Percentiles rank a stretch among this genome's conserved stretches.
These are phyloP conservation scores for Exophiala sp. DNA, from an alignment of 2,329 filamentous ascomycete species.

Conservation along the genomic window DNA sequence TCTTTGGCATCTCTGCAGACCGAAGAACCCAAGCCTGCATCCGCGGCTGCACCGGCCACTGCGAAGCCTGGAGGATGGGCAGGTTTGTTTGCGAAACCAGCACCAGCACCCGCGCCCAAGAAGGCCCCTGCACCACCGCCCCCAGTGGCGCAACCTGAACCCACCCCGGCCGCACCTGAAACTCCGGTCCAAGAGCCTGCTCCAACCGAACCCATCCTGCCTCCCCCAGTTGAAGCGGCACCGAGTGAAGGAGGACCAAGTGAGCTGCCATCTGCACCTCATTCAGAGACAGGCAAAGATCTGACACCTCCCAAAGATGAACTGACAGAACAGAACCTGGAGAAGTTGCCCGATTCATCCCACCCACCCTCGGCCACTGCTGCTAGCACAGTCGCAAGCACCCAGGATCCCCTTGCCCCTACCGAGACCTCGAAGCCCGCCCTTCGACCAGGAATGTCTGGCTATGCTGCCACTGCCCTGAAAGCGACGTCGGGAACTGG, in stretches of 20 bases:
- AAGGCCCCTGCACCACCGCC: slow-evolving; percentile 43
- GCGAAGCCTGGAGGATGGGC: slow-evolving; percentile 51
- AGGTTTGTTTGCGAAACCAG: slow-evolving; percentile 65
- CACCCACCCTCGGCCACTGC: slow-evolving; percentile 73
- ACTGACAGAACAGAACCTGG: slow-evolving; percentile 85
- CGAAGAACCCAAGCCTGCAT: slow-evolving; percentile 32
- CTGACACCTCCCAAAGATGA: slow-evolving; percentile 69
- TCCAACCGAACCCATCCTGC: slow-evolving; percentile 39
- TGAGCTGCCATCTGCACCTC: slow-evolving; percentile 28
- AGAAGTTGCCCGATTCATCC: slow-evolving; percentile 79
- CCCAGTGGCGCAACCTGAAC: slow-evolving; percentile 17
- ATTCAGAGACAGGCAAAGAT: slow-evolving; percentile 27
- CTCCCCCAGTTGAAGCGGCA: slow-evolving; percentile 36
- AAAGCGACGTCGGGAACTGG: slow-evolving; percentile 63
- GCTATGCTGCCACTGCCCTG: slow-evolving; percentile 71
- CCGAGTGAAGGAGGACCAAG: slow-evolving; percentile 34
- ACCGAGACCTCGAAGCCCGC: slow-evolving; percentile 47
- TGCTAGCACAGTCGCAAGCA: slow-evolving; percentile 83
- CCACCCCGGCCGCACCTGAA: slow-evolving; percentile 21
- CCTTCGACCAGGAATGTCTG: slow-evolving; percentile 58
- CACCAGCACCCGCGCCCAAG: slow-evolving; percentile 43
- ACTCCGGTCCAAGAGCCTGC: slow-evolving; percentile 34
- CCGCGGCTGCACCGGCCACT: slow-evolving; percentile 15
- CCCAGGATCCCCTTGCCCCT: slow-evolving; percentile 63
- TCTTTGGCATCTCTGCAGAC: slow-evolving; percentile 28